A percentile compares a stretch with the other conserved stretches of the same genome.
Evolutionary conservation across 352 stramenopile species (phyloP).

Genomic region (Phytophthora idaei): DNA sequence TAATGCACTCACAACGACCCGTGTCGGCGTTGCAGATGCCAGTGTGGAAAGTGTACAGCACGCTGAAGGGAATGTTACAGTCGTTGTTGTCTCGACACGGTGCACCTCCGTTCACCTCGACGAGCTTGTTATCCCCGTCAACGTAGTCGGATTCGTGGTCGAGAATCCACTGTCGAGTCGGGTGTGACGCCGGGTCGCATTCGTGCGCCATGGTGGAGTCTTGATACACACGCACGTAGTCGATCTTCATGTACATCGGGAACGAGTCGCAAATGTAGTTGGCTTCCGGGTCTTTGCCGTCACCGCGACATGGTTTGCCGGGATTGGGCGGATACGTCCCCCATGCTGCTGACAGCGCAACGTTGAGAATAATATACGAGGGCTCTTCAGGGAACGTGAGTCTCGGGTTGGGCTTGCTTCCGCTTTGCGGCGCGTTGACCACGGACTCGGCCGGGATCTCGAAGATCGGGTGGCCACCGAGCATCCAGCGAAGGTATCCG

Average conservation of each 20-base stretch:
- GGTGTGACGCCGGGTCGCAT: slow-evolving; percentile 66
- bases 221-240: slow-evolving; percentile 86
- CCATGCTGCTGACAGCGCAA: slow-evolving; percentile 91
- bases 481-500: slow-evolving; percentile 75
- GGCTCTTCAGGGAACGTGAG: slow-evolving; percentile 87
- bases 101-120: slow-evolving; percentile 62
- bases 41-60: slow-evolving; percentile 52
- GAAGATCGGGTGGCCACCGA: slow-evolving; percentile 64
- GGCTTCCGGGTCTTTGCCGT: slow-evolving; percentile 47
- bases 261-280: slow-evolving; percentile 85
- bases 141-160: slow-evolving; percentile 66
- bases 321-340: slow-evolving; percentile 64
- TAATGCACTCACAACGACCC: slow-evolving; percentile 57
- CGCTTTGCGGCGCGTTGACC: slow-evolving; percentile 49
- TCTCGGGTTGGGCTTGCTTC: slow-evolving; percentile 48
- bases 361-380: slow-evolving; percentile 95
- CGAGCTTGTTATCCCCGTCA: slow-evolving; percentile 55
- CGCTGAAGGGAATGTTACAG: slow-evolving; percentile 60
- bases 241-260: slow-evolving; percentile 86
- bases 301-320: slow-evolving; percentile 56
- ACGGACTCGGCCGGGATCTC: slow-evolving; percentile 70
- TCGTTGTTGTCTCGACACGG: slow-evolving; percentile 57
- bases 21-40: slow-evolving; percentile 53
- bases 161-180: slow-evolving; percentile 74
- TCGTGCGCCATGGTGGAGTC: slow-evolving; percentile 64